Base-by-base conservation (phyloP, 768 basidiomycete species). In the Tulasnella sp. region DNA sequence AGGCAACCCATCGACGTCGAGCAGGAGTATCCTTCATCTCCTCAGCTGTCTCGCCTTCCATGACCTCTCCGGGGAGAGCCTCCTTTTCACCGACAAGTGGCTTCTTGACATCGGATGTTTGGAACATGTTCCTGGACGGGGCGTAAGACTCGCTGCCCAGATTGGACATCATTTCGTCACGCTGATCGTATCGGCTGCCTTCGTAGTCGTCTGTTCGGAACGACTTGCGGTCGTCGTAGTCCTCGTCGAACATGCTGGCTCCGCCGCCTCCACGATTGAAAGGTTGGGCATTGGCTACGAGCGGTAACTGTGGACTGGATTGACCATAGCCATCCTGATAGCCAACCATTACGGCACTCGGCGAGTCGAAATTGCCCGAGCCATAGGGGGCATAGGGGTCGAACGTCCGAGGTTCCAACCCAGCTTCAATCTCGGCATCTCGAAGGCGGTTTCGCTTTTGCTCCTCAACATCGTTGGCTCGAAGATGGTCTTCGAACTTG, bases 111-210 rank as follows among this genome's bases (percentile, higher is more conserved):
- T 95, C 93, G 1, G 91, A 88, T 80, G 91, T 91, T 81, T 93
- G 92, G 89, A 98, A 98, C 97, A 98, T 98, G 82, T 98, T 98
- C 42, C 95, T 87, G 0, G 94, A 96, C 0, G 97, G 97, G 0
- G 96, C 97, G 82, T 98, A 98, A 0, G 93, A 94, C 84, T 98
- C 96, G 3, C 94, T 94, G 4, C 96, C 96, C 82, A 93, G 92
- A 83, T 94, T 93, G 0, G 94, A 95, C 71, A 88, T 88, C 0
- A 91, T 89, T 68, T 96, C 94, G 80, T 94, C 94, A 39, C 91
- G 89, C 81, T 93, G 89, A 0, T 94, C 94, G 76, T 93, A 89
- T 76, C 92, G 88, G 83, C 92, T 95, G 10, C 90, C 91, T 82
- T 96, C 95, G 81, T 90, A 94, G 78, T 95, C 95, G 71, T 94